Base-by-base conservation (phyloP, 352 stramenopile genomes). In the Pythium aquatile region DNA sequence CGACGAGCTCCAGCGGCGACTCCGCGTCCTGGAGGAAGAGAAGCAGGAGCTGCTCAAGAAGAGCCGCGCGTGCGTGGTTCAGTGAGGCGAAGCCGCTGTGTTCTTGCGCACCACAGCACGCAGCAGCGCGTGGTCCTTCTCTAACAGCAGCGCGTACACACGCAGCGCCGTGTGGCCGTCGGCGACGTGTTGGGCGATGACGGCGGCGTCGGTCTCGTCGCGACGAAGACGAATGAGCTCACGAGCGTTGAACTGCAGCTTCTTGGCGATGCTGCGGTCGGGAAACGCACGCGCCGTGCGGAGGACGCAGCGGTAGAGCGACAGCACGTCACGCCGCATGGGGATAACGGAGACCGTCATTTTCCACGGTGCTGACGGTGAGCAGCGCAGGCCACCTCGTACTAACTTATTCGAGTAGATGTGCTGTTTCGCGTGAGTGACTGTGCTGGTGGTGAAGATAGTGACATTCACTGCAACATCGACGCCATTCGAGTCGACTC, bases 231-330 rank as follows among this genome's bases (percentile, higher is more conserved):
- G 74, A 55, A 91, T 77, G 51, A 92, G 63, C 66, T 93, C 85
- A 29, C 77, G 73, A 65, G 82, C 83, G 60, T 94, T 94, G 64
- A 78, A 93, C 46, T 75, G 68, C 39, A 94, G 80, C 76, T 94
- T 92, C 57, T 73, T 75, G 55, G 61, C 81, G 53, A 94, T 79
- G 47, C 70, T 81, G 65, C 68, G 76, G 52, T 88, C 78, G 2
- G 83, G 81, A 51, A 92, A 88, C 47, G 33, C 58, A 33, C 63
- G 80, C 46, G 79, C 72, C 49, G 82, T 72, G 70, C 73, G 74
- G 68, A 88, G 64, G 24, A 80, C 73, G 30, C 76, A 60, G 46
- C 83, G 83, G 56, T 84, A 92, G 42, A 92, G 78, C 65, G 68
- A 64, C 56, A 91, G 62, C 70, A 90, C 83, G 68, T 87, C 28